Conservation (phyloP, 78 protist species). For the Pigoraptor vietnamica region DNA sequence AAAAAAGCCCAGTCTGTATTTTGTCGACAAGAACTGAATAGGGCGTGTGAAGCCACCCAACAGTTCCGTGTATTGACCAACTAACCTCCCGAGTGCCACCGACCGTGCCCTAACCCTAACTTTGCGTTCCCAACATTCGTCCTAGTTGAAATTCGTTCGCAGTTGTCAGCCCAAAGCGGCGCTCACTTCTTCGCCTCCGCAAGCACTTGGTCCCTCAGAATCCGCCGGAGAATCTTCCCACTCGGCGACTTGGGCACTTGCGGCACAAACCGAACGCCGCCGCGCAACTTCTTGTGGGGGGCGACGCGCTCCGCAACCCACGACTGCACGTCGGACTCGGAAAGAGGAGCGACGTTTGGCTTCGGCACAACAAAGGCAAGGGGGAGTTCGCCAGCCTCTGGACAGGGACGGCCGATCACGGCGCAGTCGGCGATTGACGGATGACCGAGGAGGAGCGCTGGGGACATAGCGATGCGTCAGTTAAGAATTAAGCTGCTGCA, state of each 20-base stretch:
- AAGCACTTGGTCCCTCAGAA: neutral
- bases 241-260: constrained; percentile 70
- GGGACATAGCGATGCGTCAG: neutral
- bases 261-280: constrained; percentile 55
- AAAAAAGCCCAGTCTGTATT: too few relatives aligned
- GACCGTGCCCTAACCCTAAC: too few relatives aligned
- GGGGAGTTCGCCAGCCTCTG: constrained; percentile 79
- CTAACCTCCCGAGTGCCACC: too few relatives aligned
- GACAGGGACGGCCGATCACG: constrained; percentile 65
- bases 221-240: constrained; percentile 74
- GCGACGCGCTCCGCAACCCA: constrained; percentile 38
- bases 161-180: too few relatives aligned
- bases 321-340: constrained; percentile 39
- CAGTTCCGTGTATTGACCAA: too few relatives aligned
- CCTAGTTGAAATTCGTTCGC: too few relatives aligned
- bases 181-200: neutral
- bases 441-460: constrained; percentile 38
- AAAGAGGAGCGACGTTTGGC: neutral
- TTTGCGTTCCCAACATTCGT: too few relatives aligned
- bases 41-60: too few relatives aligned
- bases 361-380: constrained; percentile 73
- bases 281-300: constrained; percentile 50
- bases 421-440: constrained; percentile 63
- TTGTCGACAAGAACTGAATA: too few relatives aligned
- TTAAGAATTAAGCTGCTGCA: neutral